These are phyloP conservation scores for Cytospora leucostoma DNA, from an alignment of 2,329 filamentous ascomycete species.

Conservation along the genomic window DNA sequence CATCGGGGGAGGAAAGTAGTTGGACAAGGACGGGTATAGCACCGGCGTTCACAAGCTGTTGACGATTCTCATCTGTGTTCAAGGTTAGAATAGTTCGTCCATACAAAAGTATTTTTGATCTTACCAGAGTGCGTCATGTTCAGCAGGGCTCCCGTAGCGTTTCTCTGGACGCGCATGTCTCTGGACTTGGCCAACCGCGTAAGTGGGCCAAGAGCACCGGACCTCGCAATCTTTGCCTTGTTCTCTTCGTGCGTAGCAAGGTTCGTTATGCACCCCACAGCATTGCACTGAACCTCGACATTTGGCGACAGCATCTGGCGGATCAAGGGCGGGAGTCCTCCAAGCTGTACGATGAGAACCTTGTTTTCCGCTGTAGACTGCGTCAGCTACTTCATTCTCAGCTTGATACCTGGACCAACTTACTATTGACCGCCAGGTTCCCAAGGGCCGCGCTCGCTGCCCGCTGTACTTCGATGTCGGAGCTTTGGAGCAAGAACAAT, in stretches of 20 bases:
- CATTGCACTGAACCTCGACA: slow-evolving; percentile 98
- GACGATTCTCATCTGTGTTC: slow-evolving; percentile 83
- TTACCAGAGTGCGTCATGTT: slow-evolving; percentile 99
- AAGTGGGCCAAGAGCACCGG: slow-evolving; percentile 85
- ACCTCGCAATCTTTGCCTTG: slow-evolving; percentile 97
- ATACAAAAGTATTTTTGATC: slow-evolving; percentile 31
- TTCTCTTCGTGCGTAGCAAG: slow-evolving; percentile 98
- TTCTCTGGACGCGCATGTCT: slow-evolving; percentile 97
- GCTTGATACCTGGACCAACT: slow-evolving; percentile 34
- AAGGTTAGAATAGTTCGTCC: slow-evolving; percentile 31
- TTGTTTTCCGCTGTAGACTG: slow-evolving; percentile 85
- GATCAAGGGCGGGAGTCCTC: slow-evolving; percentile 87
- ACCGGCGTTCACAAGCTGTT: slow-evolving; percentile 94
- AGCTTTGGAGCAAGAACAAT: slow-evolving; percentile 88
- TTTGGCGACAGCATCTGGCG: slow-evolving; percentile 98
- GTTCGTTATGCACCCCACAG: slow-evolving; percentile 98
- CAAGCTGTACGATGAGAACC: slow-evolving; percentile 89
- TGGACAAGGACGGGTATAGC: slow-evolving; percentile 98
- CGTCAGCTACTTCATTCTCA: slow-evolving; percentile 43
- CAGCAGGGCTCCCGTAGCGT: slow-evolving; percentile 90
- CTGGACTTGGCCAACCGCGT: slow-evolving; percentile 94
- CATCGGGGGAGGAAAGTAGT: slow-evolving; percentile 86
- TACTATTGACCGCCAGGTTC: slow-evolving; percentile 97
- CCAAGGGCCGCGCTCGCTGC: slow-evolving; percentile 94
- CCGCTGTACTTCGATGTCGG: slow-evolving; percentile 95